A percentile compares a stretch with the other conserved stretches of the same genome.
Conservation (phyloP, 1,139 yeast genomes). For the Candida neerlandica region DNA sequence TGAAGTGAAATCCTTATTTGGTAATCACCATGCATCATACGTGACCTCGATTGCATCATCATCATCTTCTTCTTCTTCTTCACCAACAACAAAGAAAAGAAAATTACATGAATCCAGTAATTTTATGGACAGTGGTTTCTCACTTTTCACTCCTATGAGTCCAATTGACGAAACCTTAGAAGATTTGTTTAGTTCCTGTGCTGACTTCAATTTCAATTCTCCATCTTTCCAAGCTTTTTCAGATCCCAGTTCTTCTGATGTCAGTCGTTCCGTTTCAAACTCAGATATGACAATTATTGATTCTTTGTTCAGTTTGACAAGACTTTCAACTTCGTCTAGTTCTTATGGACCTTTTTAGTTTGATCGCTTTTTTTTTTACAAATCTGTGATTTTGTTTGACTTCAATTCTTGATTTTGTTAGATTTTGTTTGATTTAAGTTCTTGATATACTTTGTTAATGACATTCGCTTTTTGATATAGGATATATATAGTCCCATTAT, state of each 20-base stretch:
- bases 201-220: not conserved
- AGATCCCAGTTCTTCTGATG: not conserved
- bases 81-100: not conserved
- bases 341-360: not conserved
- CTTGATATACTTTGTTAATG: not conserved
- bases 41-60: not conserved
- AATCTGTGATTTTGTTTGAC: not conserved
- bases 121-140: not conserved
- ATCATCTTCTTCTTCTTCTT: not conserved
- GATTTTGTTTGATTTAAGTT: not conserved
- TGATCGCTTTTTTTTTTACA: too few relatives aligned
- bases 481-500: not conserved
- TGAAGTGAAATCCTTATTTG: slow-evolving; percentile 6
- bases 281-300: not conserved
- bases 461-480: not conserved
- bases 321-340: not conserved
- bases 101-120: not conserved
- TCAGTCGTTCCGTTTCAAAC: not conserved
- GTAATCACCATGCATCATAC: not conserved
- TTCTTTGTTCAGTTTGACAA: not conserved
- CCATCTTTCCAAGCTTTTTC: not conserved
- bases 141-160: not conserved
- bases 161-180: slow-evolving; percentile 5
- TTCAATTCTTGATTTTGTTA: not conserved
- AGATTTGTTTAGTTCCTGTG: not conserved